These are phyloP conservation scores for Sclerotinia glacialis DNA, from an alignment of 2,329 filamentous ascomycete species.

Conservation along the genomic window DNA sequence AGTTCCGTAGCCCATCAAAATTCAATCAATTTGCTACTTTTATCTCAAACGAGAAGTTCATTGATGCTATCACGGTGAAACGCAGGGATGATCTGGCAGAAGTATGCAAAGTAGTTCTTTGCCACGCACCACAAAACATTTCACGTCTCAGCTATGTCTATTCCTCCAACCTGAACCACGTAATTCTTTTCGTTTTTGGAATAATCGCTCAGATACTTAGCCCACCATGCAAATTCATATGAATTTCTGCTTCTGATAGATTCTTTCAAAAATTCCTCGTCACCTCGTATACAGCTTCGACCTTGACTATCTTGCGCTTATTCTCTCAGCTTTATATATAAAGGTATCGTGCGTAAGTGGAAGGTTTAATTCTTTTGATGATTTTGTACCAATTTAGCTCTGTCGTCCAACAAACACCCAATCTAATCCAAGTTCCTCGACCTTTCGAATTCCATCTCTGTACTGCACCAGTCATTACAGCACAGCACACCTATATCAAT, in stretches of 20 bases:
- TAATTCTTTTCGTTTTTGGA: background rate
- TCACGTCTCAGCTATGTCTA: background rate
- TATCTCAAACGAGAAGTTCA: background rate
- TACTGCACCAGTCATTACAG: background rate
- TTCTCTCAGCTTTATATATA: background rate
- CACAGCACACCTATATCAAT: too few relatives aligned
- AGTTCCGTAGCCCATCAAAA: background rate
- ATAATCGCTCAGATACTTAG: background rate
- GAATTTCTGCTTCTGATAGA: background rate
- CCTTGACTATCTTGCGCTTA: background rate
- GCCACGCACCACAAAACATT: background rate
- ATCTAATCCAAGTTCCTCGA: background rate
- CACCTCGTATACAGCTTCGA: background rate
- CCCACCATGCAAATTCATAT: background rate
- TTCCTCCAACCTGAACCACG: background rate
- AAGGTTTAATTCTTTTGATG: background rate
- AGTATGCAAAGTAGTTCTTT: conserved; percentile 4
- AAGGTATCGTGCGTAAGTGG: background rate
- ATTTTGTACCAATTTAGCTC: background rate
- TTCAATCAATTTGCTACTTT: background rate
- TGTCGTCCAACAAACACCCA: background rate
- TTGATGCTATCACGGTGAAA: background rate
- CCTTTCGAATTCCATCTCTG: background rate
- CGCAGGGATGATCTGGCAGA: background rate
- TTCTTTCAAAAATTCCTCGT: background rate